phyloP scores from a whole-genome alignment of 352 stramenopile species.

The Globisporangium paddicum region DNA sequence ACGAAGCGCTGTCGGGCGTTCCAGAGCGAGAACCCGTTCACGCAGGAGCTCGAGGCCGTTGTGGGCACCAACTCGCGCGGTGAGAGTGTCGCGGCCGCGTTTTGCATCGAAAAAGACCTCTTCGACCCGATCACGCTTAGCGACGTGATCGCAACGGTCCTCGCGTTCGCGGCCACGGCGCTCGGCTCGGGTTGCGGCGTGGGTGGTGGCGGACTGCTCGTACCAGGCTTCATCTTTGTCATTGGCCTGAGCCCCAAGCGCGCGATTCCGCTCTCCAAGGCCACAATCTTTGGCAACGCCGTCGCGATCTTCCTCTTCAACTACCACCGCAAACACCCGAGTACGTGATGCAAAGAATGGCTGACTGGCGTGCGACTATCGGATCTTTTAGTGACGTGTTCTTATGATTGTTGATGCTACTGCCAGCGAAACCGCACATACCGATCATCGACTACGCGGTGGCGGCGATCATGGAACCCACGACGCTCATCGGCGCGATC shows the following conservation, averaged over 20 bases:
- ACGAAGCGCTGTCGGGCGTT: slow-evolving; percentile 62
- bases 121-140: slow-evolving; percentile 71
- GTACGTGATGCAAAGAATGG: slow-evolving; percentile 23
- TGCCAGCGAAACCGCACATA: slow-evolving; percentile 67
- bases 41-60: slow-evolving; percentile 28
- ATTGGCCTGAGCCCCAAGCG: slow-evolving; percentile 92
- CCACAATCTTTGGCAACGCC: slow-evolving; percentile 96
- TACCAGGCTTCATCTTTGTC: slow-evolving; percentile 97
- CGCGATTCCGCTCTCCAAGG: slow-evolving; percentile 96
- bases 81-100: slow-evolving; percentile 35
- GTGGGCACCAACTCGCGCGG: slow-evolving; percentile 27
- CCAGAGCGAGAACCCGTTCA: slow-evolving; percentile 24
- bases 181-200: slow-evolving; percentile 90
- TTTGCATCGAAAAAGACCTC: slow-evolving; percentile 80
- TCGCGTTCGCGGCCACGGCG: slow-evolving; percentile 80
- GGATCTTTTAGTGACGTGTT: background rate
- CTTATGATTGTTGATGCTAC: background rate
- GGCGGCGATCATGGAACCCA: slow-evolving; percentile 98
- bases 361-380: background rate
- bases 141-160: slow-evolving; percentile 60
- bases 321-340: slow-evolving; percentile 89
- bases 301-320: slow-evolving; percentile 95
- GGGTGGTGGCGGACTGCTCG: slow-evolving; percentile 93
- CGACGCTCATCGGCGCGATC: slow-evolving; percentile 76
- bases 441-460: slow-evolving; percentile 97